Base-by-base conservation (phyloP, 108 stramenopile genomes). In the Tribonema minus region DNA sequence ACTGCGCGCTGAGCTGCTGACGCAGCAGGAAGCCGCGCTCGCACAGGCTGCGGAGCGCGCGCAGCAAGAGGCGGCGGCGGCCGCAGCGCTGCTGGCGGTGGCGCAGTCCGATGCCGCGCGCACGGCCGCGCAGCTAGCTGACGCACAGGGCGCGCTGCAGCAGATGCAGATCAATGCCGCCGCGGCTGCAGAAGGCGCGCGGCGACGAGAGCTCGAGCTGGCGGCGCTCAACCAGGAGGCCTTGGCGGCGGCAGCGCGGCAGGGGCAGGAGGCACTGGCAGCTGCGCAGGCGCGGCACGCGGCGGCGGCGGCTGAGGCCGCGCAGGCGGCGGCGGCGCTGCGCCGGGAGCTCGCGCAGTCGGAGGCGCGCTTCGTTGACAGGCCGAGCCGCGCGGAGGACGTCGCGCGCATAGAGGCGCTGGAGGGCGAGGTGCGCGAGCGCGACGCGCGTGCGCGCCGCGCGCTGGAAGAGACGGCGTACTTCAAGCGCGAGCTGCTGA, bases 401-500 rank as follows among this genome's bases (percentile, higher is more conserved):
- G 32, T 83, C 7, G 28, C 37, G 20, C 62, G 82, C n/a, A 83
- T 83, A 26, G 41, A 71, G 0, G 7, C 28, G 25, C 73, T 83
- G 27, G 80, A 81, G 59, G 28, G 15, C 1, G 82, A 83, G 30
- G 58, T 81, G n/a, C 32, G 74, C 35, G 37, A 82, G 36, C 76
- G 64, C 4, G 81, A 85, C n/a, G n/a, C n/a, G n/a, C n/a, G n/a
- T n/a, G n/a, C n/a, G n/a, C n/a, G n/a, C n/a, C n/a, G n/a, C n/a
- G 34, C 78, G 2, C 9, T 29, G 38, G 83, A 88, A 67, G 89
- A 89, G 60, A 80, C 88, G 87, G 34, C 39, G 35, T 88, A 76
- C 68, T 88, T 87, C 84, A 88, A 88, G 83, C 67, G 87, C 2
- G 89, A 89, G 78, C 85, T 89, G 25, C 72, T 87, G 1, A 89